Evolutionary conservation across 2,329 filamentous ascomycete species (phyloP), one percentile per base, ranked within the genome.

Genomic region (Calonectria henricotiae): DNA sequence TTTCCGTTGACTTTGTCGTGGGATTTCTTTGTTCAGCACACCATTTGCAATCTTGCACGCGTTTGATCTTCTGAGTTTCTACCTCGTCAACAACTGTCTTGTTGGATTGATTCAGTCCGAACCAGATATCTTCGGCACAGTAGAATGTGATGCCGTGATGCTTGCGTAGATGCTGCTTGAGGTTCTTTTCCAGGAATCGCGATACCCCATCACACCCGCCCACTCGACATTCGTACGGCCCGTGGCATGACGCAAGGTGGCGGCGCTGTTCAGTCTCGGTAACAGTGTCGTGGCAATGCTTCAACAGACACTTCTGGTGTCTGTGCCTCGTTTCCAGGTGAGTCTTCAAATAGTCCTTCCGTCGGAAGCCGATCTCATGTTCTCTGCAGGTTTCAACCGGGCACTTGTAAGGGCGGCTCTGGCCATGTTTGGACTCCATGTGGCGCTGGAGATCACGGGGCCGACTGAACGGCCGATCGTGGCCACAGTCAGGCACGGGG

Each of bases 121-220:
- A 2, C 49, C 32, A 12, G 5, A 54, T 54, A 2, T 11, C 1
- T 3, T 6, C 9, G 2, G n/a, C 11, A 1, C 9, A n/a, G 0
- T 37, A 1, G 5, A 5, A 5, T 9, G 58, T 15, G 1, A 62
- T 23, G n/a, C 17, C 8, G 8, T 62, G 58, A 35, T 62, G 58
- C 5, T 25, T 15, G 17, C 41, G 37, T 4, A 62, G 58, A 32
- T 62, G 58, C n/a, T 17, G 25, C 3, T 12, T 7, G 25, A 62
- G 41, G 27, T 1, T 9, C 12, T n/a, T 8, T 20, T 11, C 3
- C 13, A 3, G 1, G 41, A 62, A 62, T 23, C 11, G 58, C 1
- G 58, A 62, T 13, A 23, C 39, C 39, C 58, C 58, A 32, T 9
- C 32, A 17, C 58, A 62, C 17, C 58, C 58, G 12, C 58, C 58